A percentile compares a stretch with the other conserved stretches of the same genome.
Evolutionary conservation across 2,329 filamentous ascomycete species (phyloP).

Genomic region (Monosporascus sp.): DNA sequence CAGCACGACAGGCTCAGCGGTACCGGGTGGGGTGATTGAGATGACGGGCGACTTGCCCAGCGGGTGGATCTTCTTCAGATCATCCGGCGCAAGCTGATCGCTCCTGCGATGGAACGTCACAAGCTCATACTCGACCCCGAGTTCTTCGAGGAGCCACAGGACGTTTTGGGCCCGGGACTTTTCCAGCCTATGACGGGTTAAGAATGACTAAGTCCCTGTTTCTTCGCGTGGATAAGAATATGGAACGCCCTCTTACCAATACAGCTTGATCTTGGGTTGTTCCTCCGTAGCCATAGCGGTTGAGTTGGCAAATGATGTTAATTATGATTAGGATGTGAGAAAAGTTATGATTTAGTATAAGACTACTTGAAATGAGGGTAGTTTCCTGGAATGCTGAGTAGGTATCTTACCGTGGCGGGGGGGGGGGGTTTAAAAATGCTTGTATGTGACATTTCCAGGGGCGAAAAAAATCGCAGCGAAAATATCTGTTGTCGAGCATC

Average conservation of each 20-base stretch:
- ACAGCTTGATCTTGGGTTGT: conserved; percentile 54
- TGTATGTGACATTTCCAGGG: too few species aligned
- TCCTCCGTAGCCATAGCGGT: conserved; percentile 23
- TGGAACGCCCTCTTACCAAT: conserved; percentile 45
- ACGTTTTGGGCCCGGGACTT: conserved; percentile 78
- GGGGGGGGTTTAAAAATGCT: too few species aligned
- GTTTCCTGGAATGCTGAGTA: too few species aligned
- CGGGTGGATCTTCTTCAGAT: conserved; percentile 73
- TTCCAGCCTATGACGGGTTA: conserved; percentile 62
- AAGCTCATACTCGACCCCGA: conserved; percentile 72
- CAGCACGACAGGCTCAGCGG: conserved; percentile 51
- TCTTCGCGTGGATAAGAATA: not conserved
- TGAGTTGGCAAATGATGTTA: not conserved
- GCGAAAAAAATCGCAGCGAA: too few species aligned
- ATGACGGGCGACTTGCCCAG: conserved; percentile 84
- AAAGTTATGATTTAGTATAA: too few species aligned
- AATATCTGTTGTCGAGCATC: too few species aligned
- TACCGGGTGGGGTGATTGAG: conserved; percentile 46
- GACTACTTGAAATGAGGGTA: too few species aligned
- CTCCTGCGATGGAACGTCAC: conserved; percentile 68
- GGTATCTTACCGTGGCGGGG: too few species aligned
- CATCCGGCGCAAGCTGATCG: conserved; percentile 63
- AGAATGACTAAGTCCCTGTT: conserved; percentile 2
- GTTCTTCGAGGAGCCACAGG: conserved; percentile 80
- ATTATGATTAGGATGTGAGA: not conserved